phyloP scores from a whole-genome alignment of 2,329 filamentous ascomycete species.

The Sclerotinia glacialis region DNA sequence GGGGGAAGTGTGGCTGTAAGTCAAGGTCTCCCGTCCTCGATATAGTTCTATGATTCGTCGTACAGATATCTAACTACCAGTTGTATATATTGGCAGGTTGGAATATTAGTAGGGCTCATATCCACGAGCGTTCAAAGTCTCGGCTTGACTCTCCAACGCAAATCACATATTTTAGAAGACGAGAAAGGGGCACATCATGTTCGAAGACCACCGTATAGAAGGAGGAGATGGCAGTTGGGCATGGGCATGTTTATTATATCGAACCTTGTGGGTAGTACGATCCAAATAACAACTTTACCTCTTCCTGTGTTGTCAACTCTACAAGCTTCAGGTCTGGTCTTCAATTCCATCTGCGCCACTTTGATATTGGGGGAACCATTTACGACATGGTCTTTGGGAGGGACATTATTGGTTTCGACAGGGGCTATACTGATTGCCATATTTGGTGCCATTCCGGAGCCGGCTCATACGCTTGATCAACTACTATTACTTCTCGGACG shows the following conservation, averaged over 20 bases:
- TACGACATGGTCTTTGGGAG: constrained; percentile 86
- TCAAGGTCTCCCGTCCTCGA: constrained; percentile 8
- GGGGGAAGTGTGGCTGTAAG: constrained; percentile 74
- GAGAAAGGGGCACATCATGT: constrained; percentile 76
- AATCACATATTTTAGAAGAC: constrained; percentile 97
- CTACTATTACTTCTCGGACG: constrained; percentile 72
- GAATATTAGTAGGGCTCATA: constrained; percentile 86
- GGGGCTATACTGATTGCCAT: constrained; percentile 91
- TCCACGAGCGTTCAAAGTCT: constrained; percentile 95
- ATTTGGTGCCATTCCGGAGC: constrained; percentile 91
- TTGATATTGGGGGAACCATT: constrained; percentile 91
- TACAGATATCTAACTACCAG: constrained; percentile 18
- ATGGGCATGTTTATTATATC: constrained; percentile 97
- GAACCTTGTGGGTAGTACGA: constrained; percentile 90
- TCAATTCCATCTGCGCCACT: constrained; percentile 97
- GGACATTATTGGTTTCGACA: constrained; percentile 80
- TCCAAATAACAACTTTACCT: constrained; percentile 95
- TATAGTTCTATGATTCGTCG: constrained; percentile 27
- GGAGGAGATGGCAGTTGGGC: constrained; percentile 91
- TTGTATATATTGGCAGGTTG: constrained; percentile 57
- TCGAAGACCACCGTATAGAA: constrained; percentile 81
- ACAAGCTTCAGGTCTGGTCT: constrained; percentile 92
- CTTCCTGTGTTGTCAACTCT: constrained; percentile 91
- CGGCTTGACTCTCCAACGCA: constrained; percentile 91
- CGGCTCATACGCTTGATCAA: constrained; percentile 82